These are phyloP conservation scores for Cucumis sativus DNA, from an alignment of 306 rosid species.

Conservation along the genomic window Cucumber_9930_V3 NC_026655.2:1337501-1338000, in stretches of 20 bases:
- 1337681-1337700: not conserved
- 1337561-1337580: not conserved
- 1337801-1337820: not conserved
- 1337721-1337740: not conserved
- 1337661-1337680: not conserved
- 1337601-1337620: not conserved
- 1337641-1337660: not conserved
- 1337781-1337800: not conserved
- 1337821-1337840: not conserved
- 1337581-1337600: not conserved
- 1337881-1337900: constrained; percentile 39
- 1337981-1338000: constrained; percentile 65
- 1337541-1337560: not conserved
- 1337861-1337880: constrained; percentile 55
- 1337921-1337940: constrained; percentile 68
- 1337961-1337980: constrained; percentile 62
- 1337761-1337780: not conserved
- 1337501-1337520: not conserved
- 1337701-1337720: not conserved
- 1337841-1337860: constrained; percentile 14
- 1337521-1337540: not conserved
- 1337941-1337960: constrained; percentile 69
- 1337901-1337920: constrained; percentile 77
- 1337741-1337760: not conserved
- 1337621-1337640: not conserved